Conservation (phyloP, 2,329 filamentous ascomycete genomes). For the Alternaria gansuensis region DNA sequence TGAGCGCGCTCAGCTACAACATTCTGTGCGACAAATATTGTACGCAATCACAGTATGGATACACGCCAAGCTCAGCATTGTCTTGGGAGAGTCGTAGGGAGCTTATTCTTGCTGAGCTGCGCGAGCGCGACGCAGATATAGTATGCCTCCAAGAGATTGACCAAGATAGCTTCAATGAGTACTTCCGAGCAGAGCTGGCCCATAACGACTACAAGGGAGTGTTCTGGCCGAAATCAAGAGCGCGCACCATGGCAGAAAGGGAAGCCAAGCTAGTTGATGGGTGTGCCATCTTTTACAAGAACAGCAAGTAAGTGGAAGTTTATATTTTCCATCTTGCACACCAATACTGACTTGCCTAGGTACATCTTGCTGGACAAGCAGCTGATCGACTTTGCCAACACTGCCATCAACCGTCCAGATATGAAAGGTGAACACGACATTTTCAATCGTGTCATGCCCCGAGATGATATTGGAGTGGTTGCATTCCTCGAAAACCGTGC, state of each 20-base stretch:
- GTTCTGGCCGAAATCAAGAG: conserved; percentile 88
- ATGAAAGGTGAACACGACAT: conserved; percentile 98
- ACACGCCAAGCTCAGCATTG: conserved; percentile 82
- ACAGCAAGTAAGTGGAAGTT: conserved; percentile 69
- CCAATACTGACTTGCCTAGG: conserved; percentile 33
- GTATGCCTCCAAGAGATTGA: conserved; percentile 94
- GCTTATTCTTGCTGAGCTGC: conserved; percentile 83
- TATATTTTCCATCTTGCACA: neutral
- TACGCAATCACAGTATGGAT: conserved; percentile 84
- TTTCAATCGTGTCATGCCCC: conserved; percentile 98
- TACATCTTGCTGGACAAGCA: conserved; percentile 95
- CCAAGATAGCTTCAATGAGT: conserved; percentile 88
- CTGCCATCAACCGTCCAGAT: conserved; percentile 92
- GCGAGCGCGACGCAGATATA: conserved; percentile 82
- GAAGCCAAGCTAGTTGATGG: conserved; percentile 92
- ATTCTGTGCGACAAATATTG: conserved; percentile 94
- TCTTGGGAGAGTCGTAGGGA: conserved; percentile 87
- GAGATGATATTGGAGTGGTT: conserved; percentile 94
- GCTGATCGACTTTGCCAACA: conserved; percentile 87
- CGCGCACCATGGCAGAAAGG: conserved; percentile 89
- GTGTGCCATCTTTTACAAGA: conserved; percentile 96
- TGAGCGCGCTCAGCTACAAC: conserved; percentile 93
- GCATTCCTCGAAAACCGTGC: conserved; percentile 90
- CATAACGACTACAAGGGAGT: conserved; percentile 92
- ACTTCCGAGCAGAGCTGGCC: conserved; percentile 85